phyloP scores from a whole-genome alignment of 306 rosid species.

The Rubus idaeus region DNA sequence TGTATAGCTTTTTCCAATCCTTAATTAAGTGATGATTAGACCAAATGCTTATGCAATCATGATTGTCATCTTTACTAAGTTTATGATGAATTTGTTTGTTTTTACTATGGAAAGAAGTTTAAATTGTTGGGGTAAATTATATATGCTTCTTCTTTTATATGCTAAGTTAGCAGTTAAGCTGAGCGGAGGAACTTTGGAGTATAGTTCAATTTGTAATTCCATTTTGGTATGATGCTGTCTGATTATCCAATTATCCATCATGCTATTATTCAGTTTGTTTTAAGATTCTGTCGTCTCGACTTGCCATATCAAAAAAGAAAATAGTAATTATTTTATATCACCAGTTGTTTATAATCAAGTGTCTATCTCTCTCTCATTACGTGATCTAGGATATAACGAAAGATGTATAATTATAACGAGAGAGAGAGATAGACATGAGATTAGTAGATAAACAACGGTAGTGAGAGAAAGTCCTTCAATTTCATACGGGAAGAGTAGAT shows the following conservation, averaged over 20 bases:
- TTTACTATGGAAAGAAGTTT: neutral
- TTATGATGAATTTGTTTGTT: neutral
- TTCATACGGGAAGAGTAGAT: neutral
- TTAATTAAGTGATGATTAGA: conserved; percentile 56
- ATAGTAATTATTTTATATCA: neutral
- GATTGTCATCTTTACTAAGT: conserved; percentile 35
- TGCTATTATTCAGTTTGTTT: neutral
- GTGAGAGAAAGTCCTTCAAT: neutral
- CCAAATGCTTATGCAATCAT: conserved; percentile 62
- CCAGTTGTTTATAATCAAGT: neutral
- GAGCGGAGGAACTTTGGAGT: neutral
- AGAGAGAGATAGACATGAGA: neutral
- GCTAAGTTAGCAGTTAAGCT: neutral
- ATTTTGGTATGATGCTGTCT: neutral
- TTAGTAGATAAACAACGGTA: neutral
- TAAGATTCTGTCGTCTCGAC: neutral
- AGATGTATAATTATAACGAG: neutral
- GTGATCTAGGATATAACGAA: neutral
- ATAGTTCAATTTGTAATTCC: neutral
- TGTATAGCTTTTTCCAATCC: conserved; percentile 62
- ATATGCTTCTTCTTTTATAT: neutral
- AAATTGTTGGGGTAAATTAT: neutral
- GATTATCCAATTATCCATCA: conserved; percentile 13
- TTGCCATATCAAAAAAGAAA: neutral
- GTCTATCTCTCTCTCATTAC: neutral